A percentile compares a stretch with the other conserved stretches of the same genome.
Conservation (phyloP, 176 grass and related monocot genomes). For the Eleusine coracana region DNA sequence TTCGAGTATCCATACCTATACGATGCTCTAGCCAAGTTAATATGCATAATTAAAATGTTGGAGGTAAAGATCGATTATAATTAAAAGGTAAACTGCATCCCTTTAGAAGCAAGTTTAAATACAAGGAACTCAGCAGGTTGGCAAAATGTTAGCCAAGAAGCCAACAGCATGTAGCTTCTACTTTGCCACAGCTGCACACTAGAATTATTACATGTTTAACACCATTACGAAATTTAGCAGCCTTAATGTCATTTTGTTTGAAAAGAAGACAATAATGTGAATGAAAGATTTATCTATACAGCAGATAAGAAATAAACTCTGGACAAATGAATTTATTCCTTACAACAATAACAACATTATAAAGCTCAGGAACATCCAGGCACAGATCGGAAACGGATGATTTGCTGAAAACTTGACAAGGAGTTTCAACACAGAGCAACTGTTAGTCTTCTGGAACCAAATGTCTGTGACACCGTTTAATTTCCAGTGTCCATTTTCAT, state of each 20-base stretch:
- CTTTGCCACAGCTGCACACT: neutral
- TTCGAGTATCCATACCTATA: constrained; percentile 14
- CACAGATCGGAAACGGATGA: constrained; percentile 3
- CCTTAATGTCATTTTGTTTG: neutral
- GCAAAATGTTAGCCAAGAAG: constrained; percentile 1
- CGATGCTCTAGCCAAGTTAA: constrained; percentile 13
- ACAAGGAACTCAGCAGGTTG: constrained; percentile 18
- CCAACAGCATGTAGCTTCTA: neutral
- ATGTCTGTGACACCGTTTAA: neutral
- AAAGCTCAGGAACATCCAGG: neutral
- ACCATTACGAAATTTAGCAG: neutral
- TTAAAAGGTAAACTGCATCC: neutral
- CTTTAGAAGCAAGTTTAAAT: constrained; percentile 22
- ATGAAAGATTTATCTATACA: neutral
- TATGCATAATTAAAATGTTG: neutral
- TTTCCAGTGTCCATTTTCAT: neutral
- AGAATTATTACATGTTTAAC: no score
- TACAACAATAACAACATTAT: neutral
- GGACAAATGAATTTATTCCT: neutral
- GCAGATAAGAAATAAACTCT: constrained; percentile 2
- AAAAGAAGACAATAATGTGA: neutral
- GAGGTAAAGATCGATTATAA: neutral
- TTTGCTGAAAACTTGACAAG: constrained; percentile 2
- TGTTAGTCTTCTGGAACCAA: constrained; percentile 20
- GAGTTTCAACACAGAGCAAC: neutral